Evolutionary conservation across 176 grass and related monocot species (phyloP).

Genomic region (Cocos nucifera): DNA sequence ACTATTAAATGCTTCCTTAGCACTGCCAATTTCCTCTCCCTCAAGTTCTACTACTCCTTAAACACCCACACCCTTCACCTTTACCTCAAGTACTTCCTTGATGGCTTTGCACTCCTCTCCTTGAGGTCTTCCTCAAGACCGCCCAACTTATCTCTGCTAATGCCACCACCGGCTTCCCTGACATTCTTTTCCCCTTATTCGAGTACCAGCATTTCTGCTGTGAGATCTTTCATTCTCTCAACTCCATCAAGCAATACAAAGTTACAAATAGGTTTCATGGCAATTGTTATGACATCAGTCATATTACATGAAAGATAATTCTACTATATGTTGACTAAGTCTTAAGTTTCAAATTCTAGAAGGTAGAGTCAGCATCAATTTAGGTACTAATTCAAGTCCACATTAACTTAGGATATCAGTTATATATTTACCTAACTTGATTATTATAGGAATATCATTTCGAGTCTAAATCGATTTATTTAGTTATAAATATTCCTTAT

Average conservation of each 20-base stretch:
- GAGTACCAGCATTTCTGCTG: slow-evolving; percentile 53
- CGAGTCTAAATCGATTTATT: no score
- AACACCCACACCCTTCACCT: slow-evolving; percentile 55
- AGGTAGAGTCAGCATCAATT: no score
- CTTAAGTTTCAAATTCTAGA: no score
- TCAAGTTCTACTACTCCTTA: slow-evolving; percentile 75
- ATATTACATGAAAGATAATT: no score
- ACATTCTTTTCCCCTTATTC: slow-evolving; percentile 43
- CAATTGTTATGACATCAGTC: no score
- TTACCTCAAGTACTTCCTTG: slow-evolving; percentile 93
- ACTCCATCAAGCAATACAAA: slow-evolving; percentile 41
- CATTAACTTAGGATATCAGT: no score
- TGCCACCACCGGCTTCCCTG: slow-evolving; percentile 15
- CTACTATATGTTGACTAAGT: no score
- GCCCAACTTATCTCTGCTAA: slow-evolving; percentile 46
- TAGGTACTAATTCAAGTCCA: no score
- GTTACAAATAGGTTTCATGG: no score
- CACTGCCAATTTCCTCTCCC: slow-evolving; percentile 53
- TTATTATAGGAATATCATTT: no score
- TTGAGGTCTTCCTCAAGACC: slow-evolving; percentile 59
- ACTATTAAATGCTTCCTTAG: slow-evolving; percentile 57
- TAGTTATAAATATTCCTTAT: no score
- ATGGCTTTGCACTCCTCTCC: slow-evolving; percentile 59
- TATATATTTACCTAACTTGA: no score
- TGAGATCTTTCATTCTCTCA: slow-evolving; percentile 92